Base-by-base conservation (phyloP, 2,329 filamentous ascomycete species). In the Cladophialophora exuberans region DNA sequence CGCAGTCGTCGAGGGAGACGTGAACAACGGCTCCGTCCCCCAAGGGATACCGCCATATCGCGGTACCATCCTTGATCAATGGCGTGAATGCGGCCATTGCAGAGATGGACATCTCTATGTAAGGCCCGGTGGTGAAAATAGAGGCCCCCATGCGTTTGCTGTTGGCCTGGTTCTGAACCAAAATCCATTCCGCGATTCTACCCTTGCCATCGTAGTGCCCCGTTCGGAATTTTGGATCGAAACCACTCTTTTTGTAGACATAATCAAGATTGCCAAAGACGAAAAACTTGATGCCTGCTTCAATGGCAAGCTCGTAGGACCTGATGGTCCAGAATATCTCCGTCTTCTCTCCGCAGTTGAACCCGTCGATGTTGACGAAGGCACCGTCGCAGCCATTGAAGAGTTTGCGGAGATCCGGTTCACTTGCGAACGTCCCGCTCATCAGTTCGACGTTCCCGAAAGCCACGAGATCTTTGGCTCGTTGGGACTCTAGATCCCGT, bases 301-400 rank as follows among this genome's bases (percentile, higher is more conserved):
- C 67, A 4, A 69, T 35, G 1, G 72, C 71, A 2, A 74, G 55
- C 59, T 73, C 70, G 49, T 72, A 73, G 4, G 56, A 46, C n/a
- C 71, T 65, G 10, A 72, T 70, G 2, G 65, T 67, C 68, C 67
- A 82, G 62, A 71, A 82, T 1, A 73, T 74, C 64, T 82, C 79
- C 0, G 71, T 71, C 62, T 81, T 81, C 65, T 81, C 79, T 28
- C 79, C 80, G 20, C 69, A 68, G 55, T 79, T 80, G 65, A 81
- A 81, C 11, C 78, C 77, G 58, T 82, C 79, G 36, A 80, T 76
- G 62, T 83, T 83, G 43, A 83, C 68, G 59, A 78, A 82, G 3
- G 78, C 78, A n/a, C 74, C 76, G 59, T 74, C 72, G 42, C 74
- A 75, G 4, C 73, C 76, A 7, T 63, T 61, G 61, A 80, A 77